A percentile compares a stretch with the other conserved stretches of the same genome.
phyloP scores from a whole-genome alignment of 139 green algal species.

The Micromonas commoda region DNA sequence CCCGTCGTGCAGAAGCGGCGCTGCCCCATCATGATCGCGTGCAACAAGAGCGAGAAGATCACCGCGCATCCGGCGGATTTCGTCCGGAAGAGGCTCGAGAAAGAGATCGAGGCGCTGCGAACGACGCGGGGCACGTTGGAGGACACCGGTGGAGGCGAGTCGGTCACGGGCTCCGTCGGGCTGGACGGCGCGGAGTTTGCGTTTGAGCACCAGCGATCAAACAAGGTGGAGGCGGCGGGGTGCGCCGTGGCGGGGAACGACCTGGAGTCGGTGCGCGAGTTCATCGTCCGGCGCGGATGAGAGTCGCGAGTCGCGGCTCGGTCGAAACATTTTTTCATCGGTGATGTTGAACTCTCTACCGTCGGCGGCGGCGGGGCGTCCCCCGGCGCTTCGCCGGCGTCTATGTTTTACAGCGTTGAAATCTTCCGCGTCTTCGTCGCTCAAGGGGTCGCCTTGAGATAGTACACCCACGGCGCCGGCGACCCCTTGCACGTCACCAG shows the following conservation, averaged over 20 bases:
- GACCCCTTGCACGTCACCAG: constrained; percentile 59
- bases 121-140: constrained; percentile 2
- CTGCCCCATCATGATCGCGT: constrained; percentile 77
- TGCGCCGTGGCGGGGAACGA: neutral
- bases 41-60: constrained; percentile 87
- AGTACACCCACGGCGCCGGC: constrained; percentile 60
- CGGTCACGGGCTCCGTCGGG: neutral
- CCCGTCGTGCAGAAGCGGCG: constrained; percentile 31
- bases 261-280: neutral
- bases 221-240: neutral
- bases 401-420: no score
- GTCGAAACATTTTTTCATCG: no score
- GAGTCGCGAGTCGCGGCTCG: neutral
- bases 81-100: constrained; percentile 74
- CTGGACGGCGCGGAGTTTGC: neutral
- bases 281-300: neutral
- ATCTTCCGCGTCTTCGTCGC: no score
- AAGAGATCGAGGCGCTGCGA: constrained; percentile 73
- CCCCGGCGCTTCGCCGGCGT: no score
- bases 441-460: constrained; percentile 51
- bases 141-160: neutral
- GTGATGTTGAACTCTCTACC: no score
- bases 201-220: neutral
- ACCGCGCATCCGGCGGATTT: constrained; percentile 83
- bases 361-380: no score